These are phyloP conservation scores for Narthecium ossifragum DNA, from an alignment of 106 monocot genomes.

Conservation along the genomic window DNA sequence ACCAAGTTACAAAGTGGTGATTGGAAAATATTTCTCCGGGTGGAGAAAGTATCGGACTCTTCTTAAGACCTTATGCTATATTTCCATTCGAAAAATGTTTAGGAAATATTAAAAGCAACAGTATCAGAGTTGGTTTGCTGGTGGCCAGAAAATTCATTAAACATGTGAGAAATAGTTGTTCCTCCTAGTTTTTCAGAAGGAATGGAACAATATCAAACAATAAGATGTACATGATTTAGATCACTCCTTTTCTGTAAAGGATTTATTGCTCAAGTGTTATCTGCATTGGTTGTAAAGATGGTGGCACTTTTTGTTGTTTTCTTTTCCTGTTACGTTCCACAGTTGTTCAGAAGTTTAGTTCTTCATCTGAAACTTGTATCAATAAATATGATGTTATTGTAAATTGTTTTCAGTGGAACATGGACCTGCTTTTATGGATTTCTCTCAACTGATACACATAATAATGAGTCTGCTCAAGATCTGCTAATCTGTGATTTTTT, in stretches of 20 bases:
- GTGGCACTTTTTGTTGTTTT: too few relatives aligned
- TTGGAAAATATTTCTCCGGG: slow-evolving; percentile 77
- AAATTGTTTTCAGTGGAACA: too few relatives aligned
- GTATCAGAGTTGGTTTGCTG: neutral
- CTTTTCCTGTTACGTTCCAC: too few relatives aligned
- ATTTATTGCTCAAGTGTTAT: neutral
- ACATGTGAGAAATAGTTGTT: neutral
- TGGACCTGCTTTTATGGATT: too few relatives aligned
- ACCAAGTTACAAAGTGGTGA: slow-evolving; percentile 61
- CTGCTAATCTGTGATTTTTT: too few relatives aligned
- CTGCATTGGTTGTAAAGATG: too few relatives aligned
- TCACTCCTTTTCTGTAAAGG: neutral
- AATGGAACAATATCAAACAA: slow-evolving; percentile 5
- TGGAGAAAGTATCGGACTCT: slow-evolving; percentile 81
- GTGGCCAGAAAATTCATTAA: neutral
- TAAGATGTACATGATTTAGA: neutral
- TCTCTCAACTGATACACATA: too few relatives aligned
- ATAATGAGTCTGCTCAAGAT: too few relatives aligned
- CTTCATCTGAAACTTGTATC: too few relatives aligned
- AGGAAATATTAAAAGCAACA: slow-evolving; percentile 54
- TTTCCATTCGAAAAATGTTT: slow-evolving; percentile 58
- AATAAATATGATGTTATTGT: too few relatives aligned
- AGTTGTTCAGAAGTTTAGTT: too few relatives aligned
- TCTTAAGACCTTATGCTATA: slow-evolving; percentile 64
- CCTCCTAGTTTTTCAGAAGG: slow-evolving; percentile 8